Evolutionary conservation across 139 green algal species (phyloP), one percentile per base, ranked within the genome.

Genomic region (Micractinium conductrix): DNA sequence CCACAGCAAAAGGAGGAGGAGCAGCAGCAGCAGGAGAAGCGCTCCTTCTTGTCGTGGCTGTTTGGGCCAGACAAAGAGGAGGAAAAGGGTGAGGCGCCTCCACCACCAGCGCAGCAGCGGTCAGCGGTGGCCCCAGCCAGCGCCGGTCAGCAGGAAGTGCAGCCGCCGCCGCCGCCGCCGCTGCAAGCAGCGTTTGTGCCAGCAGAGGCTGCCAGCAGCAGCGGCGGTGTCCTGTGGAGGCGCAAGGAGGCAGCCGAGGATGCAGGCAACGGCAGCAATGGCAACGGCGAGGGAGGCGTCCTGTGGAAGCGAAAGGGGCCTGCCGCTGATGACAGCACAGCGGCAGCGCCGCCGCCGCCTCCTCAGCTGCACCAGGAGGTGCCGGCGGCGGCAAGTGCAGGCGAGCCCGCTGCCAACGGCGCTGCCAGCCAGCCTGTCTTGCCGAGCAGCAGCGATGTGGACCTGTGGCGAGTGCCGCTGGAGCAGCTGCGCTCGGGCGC

Each of bases 391-490:
- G n/a, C 42, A 9, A 28, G 33, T 45, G n/a, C 12, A 37, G 19
- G 33, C 72, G n/a, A n/a, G 24, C 43, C 17, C 14, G 17, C 28
- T 9, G 42, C 6, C 30, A 33, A 28, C 43, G 71, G 19, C 21
- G 43, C 43, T 26, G 74, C 30, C 74, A 48, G 35, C 28, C 6
- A 6, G 4, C 22, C 50, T 40, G 21, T 8, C 2, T 24, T 50
- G 9, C 33, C 1, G 0, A 21, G 16, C 12, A 30, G 6, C 17
- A 63, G 62, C 8, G 43, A 37, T 16, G 62, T 74, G 8, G 78
- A 83, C 33, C 12, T 74, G 30, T 83, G 78, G 78, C 78, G 78
- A 1, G 19, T 83, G 42, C 78, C 78, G 6, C 62, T 83, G 2
- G 78, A 74, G 0, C 42, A 83, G 60, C 43, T 83, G 43, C 78